Percentiles rank a stretch among this genome's conserved stretches.
phyloP scores from a whole-genome alignment of 495 filamentous ascomycete genomes.

The Monascus purpureus region DNA sequence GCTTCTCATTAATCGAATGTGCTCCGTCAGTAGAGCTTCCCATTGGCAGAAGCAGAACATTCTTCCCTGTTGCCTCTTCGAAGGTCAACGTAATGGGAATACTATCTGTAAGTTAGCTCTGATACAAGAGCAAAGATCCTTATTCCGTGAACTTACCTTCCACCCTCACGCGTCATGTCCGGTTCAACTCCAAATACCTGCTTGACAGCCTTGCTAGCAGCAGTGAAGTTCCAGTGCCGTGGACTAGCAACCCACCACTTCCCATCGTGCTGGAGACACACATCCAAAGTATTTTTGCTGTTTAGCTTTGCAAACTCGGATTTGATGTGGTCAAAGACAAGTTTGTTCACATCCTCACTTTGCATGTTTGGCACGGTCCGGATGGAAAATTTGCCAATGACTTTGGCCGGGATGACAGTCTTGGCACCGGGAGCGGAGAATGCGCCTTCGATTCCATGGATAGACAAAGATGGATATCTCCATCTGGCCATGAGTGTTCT shows the following conservation, averaged over 20 bases:
- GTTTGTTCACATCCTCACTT: constrained; percentile 67
- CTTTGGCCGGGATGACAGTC: constrained; percentile 97
- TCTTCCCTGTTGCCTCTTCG: constrained; percentile 97
- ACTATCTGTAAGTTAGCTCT: constrained; percentile 23
- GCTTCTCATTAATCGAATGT: constrained; percentile 96
- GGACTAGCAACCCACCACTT: constrained; percentile 98
- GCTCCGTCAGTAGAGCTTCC: constrained; percentile 92
- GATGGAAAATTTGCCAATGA: constrained; percentile 95
- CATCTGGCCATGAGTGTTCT: constrained; percentile 85
- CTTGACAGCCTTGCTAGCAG: constrained; percentile 83
- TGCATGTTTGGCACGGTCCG: constrained; percentile 97
- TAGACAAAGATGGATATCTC: constrained; percentile 86
- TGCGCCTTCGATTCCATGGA: constrained; percentile 92
- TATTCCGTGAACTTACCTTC: constrained; percentile 42
- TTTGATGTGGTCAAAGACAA: constrained; percentile 68
- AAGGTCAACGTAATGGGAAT: constrained; percentile 96
- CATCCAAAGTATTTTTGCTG: constrained; percentile 81
- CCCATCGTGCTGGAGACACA: constrained; percentile 69
- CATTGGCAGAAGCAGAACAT: constrained; percentile 91
- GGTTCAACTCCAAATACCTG: constrained; percentile 84
- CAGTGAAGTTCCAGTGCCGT: constrained; percentile 96
- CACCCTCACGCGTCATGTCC: constrained; percentile 92
- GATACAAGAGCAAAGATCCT: neutral
- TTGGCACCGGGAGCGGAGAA: constrained; percentile 91
- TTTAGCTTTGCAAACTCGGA: constrained; percentile 66